Conservation (phyloP, 1,284 basidiomycete species). For the Tilletia horrida region DNA sequence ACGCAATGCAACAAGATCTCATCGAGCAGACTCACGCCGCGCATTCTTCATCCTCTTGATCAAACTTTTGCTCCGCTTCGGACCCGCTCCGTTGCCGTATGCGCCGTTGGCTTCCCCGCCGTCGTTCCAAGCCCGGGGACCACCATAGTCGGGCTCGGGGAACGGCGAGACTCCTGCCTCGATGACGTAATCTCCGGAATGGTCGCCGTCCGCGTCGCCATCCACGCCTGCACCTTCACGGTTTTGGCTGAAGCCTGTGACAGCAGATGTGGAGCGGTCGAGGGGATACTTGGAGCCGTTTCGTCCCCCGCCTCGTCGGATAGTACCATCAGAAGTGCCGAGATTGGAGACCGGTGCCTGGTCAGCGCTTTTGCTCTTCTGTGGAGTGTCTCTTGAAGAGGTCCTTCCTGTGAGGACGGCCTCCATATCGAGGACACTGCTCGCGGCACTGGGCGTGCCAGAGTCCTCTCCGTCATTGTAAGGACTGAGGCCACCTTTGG, state of each 20-base stretch:
- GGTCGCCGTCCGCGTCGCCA: background rate
- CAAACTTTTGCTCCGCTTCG: constrained; percentile 44
- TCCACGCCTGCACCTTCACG: background rate
- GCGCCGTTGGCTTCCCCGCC: constrained; percentile 15
- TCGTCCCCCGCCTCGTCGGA: background rate
- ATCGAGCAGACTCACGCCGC: constrained; percentile 30
- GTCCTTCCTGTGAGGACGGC: constrained; percentile 46
- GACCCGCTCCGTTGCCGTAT: constrained; percentile 22
- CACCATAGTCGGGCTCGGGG: constrained; percentile 40
- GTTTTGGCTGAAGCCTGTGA: background rate
- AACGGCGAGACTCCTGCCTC: constrained; percentile 36
- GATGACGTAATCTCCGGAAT: constrained; percentile 11
- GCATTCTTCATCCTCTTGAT: constrained; percentile 44
- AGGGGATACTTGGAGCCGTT: background rate
- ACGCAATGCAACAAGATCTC: background rate
- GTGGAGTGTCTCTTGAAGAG: background rate
- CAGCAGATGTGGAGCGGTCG: background rate
- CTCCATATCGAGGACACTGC: constrained; percentile 48
- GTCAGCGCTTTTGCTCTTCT: background rate
- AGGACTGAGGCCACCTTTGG: constrained; percentile 28
- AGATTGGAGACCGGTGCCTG: constrained; percentile 24
- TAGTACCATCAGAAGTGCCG: constrained; percentile 15
- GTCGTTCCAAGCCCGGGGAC: background rate
- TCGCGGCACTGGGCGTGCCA: constrained; percentile 39
- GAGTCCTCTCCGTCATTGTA: constrained; percentile 30